Conservation (phyloP, 148 eudicot species). For the Hydrangea macrophylla region DNA sequence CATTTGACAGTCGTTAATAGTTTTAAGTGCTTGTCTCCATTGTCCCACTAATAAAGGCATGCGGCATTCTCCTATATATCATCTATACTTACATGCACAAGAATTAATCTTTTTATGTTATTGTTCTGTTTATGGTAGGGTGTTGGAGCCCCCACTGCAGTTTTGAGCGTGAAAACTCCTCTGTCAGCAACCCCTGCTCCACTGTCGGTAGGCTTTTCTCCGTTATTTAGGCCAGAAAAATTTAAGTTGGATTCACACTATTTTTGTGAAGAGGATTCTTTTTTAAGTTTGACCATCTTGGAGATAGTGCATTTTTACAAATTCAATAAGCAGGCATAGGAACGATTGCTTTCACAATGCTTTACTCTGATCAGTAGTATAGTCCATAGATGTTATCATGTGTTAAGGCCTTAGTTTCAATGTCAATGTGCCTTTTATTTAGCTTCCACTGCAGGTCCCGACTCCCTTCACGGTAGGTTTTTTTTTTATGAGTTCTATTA, state of each 20-base stretch:
- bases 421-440: too few species aligned
- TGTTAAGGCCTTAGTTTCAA: too few species aligned
- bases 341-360: too few species aligned
- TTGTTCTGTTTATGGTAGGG: constrained; percentile 71
- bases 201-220: constrained; percentile 53
- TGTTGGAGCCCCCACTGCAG: constrained; percentile 52
- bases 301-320: neutral
- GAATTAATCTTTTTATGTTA: constrained; percentile 9
- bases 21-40: neutral
- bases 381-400: too few species aligned
- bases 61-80: neutral
- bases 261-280: neutral
- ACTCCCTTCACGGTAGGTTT: too few species aligned
- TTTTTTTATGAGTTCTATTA: too few species aligned
- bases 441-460: too few species aligned
- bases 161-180: constrained; percentile 63
- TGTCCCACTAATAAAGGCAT: constrained; percentile 1
- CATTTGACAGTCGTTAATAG: neutral
- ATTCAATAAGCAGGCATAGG: too few species aligned
- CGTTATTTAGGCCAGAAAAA: constrained; percentile 13
- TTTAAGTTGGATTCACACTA: neutral
- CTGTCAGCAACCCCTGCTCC: constrained; percentile 48
- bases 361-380: too few species aligned
- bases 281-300: neutral
- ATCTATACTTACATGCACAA: constrained; percentile 5